A percentile compares a stretch with the other conserved stretches of the same genome.
These are phyloP conservation scores for Heracleum sosnowskyi DNA, from an alignment of 129 eudicot genomes.

Conservation along the genomic window DNA sequence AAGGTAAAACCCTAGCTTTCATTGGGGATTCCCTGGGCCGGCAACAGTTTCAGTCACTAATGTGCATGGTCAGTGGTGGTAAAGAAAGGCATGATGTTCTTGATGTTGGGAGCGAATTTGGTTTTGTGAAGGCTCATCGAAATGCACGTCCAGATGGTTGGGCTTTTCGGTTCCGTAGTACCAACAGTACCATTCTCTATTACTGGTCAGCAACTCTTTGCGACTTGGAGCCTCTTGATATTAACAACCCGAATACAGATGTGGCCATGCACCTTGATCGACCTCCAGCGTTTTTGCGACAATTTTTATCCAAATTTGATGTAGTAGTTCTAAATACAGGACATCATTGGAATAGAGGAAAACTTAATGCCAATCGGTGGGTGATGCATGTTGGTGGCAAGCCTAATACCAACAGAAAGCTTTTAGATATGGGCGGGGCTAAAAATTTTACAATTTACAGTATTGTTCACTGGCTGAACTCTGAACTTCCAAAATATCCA, in stretches of 20 bases:
- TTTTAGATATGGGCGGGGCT: slow-evolving; percentile 44
- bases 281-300: slow-evolving; percentile 66
- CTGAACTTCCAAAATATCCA: slow-evolving; percentile 50
- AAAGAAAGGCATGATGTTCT: slow-evolving; percentile 47
- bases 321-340: slow-evolving; percentile 78
- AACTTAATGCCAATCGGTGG: slow-evolving; percentile 68
- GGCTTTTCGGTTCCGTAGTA: slow-evolving; percentile 67
- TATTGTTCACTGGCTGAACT: slow-evolving; percentile 53
- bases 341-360: slow-evolving; percentile 93
- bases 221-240: slow-evolving; percentile 49
- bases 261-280: slow-evolving; percentile 81
- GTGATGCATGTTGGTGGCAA: slow-evolving; percentile 62
- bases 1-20: slow-evolving; percentile 70
- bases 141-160: slow-evolving; percentile 75
- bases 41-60: slow-evolving; percentile 80
- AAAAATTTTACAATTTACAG: slow-evolving; percentile 66
- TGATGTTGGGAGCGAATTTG: slow-evolving; percentile 68
- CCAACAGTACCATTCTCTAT: slow-evolving; percentile 74
- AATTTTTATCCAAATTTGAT: slow-evolving; percentile 38
- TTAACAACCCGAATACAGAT: slow-evolving; percentile 29
- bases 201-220: slow-evolving; percentile 87
- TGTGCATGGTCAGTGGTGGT: slow-evolving; percentile 85
- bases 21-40: slow-evolving; percentile 86
- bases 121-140: slow-evolving; percentile 55
- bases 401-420: slow-evolving; percentile 50